Evolutionary conservation across 164 flowering plant genomes (phyloP), one percentile per base, ranked within the genome.

Genomic region (Aristolochia contorta): DNA sequence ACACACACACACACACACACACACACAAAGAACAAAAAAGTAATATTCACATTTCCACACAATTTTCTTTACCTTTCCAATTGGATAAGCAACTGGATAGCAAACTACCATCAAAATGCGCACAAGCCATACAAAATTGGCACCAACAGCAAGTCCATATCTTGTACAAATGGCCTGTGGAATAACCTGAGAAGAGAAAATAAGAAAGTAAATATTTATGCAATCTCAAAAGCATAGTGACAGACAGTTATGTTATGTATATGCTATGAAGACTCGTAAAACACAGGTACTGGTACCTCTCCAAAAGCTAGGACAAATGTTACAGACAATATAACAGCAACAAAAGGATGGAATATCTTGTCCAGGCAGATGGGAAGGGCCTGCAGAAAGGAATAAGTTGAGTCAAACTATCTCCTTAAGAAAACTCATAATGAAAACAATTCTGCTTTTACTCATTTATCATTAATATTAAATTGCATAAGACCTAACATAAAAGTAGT

Each of bases 111-210:
- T 90, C 65, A 93, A 66, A 71, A 90, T 66, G 7, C 96, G 84
- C 45, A 93, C 99, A 56, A 93, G 95, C 87, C 92, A 83, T 32
- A 85, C 82, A 67, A 88, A 86, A 77, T 88, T 90, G 48, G 99
- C 87, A 56, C 99, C 99, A 14, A 93, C 91, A 65, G 97, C 85
- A 50, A 93, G 96, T 32, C 99, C 99, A 82, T 93, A 93, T 78
- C 99, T 79, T 21, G 95, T 67, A 64, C 99, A 93, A 70, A 82
- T 85, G 46, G 99, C 84, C 81, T 93, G 99, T 27, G 99, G 99
- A 74, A 93, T 85, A 71, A 93, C 82, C 99, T 93, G 75, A 58
- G 54, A 56, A 49, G 47, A 41, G 15, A 65, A 30, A 52, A 58
- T 16, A 21, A 43, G 15, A 33, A 13, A 33, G 9, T n/a, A 15